Percentiles rank a stretch among this genome's conserved stretches.
Evolutionary conservation across 2,329 filamentous ascomycete species (phyloP).

Genomic region (Cadophora sp.): DNA sequence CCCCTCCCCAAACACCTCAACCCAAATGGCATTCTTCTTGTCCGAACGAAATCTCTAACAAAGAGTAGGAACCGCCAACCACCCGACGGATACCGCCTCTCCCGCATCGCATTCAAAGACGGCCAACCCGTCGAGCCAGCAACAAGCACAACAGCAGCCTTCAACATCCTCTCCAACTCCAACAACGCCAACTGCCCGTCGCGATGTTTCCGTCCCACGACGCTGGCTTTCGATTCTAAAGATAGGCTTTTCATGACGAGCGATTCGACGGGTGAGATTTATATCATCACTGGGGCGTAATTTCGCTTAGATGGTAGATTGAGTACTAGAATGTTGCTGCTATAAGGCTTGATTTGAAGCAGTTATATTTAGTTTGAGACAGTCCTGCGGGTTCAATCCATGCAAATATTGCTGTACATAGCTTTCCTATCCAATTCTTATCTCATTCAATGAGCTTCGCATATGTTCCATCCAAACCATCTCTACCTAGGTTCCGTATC

Average conservation of each 20-base stretch:
- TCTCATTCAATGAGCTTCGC: too few relatives aligned
- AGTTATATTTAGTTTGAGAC: not conserved
- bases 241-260: constrained; percentile 33
- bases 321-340: not conserved
- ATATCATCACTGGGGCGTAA: constrained; percentile 20
- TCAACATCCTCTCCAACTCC: constrained; percentile 61
- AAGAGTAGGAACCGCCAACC: constrained; percentile 59
- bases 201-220: constrained; percentile 68
- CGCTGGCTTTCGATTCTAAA: constrained; percentile 56
- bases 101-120: constrained; percentile 49
- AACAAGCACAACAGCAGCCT: constrained; percentile 55
- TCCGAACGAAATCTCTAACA: not conserved
- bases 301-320: not conserved
- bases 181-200: constrained; percentile 60
- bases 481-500: too few relatives aligned
- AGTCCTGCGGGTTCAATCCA: not conserved
- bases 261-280: constrained; percentile 34
- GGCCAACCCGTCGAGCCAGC: constrained; percentile 51
- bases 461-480: too few relatives aligned
- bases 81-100: constrained; percentile 56
- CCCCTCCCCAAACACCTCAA: not conserved
- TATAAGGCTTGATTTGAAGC: not conserved
- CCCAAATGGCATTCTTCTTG: not conserved
- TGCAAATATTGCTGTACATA: not conserved
- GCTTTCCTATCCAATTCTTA: too few relatives aligned